Evolutionary conservation across 2,329 filamentous ascomycete species (phyloP).

Genomic region (Pseudogymnoascus sp.): DNA sequence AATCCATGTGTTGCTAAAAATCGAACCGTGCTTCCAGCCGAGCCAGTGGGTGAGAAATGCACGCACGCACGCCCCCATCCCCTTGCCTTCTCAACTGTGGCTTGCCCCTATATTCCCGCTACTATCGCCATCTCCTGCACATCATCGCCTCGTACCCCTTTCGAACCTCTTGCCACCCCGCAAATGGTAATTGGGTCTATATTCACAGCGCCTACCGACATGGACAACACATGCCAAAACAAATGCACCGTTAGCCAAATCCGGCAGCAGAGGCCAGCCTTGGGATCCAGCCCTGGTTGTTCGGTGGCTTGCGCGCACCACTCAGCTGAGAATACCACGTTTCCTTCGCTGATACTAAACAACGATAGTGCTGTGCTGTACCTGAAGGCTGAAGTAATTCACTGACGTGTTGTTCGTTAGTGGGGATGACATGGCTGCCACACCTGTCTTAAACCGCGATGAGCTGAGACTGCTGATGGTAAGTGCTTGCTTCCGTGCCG

Average conservation of each 20-base stretch:
- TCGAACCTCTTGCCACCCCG: not conserved
- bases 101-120: not conserved
- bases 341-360: not conserved
- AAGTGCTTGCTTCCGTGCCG: not conserved
- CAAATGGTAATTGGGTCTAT: not conserved
- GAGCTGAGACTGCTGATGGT: not conserved
- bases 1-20: not conserved
- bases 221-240: not conserved
- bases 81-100: not conserved
- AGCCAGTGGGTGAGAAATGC: not conserved
- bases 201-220: not conserved
- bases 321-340: conserved; percentile 1
- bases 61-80: not conserved
- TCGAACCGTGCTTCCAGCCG: not conserved
- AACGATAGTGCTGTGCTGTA: not conserved
- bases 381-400: not conserved
- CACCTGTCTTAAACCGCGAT: not conserved
- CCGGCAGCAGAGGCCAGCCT: not conserved
- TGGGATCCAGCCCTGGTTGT: not conserved
- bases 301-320: not conserved
- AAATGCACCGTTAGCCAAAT: not conserved
- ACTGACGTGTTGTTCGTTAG: not conserved
- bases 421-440: conserved; percentile 2
- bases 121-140: not conserved
- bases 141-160: not conserved